Evolutionary conservation across 768 basidiomycete genomes (phyloP).

Genomic region (Arthromyces matolae): DNA sequence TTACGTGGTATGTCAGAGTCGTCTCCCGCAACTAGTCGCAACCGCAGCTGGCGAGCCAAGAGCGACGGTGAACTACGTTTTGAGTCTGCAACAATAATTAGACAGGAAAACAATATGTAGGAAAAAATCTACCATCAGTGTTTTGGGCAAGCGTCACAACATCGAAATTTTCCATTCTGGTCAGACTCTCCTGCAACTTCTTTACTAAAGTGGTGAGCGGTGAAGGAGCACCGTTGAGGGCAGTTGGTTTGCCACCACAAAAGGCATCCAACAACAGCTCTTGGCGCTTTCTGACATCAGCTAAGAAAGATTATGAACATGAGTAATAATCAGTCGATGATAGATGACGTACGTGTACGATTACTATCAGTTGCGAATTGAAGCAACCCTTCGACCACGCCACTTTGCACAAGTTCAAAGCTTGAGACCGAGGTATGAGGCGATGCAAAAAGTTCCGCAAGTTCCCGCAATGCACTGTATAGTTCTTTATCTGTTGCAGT

Average conservation of each 20-base stretch:
- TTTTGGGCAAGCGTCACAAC: constrained; percentile 86
- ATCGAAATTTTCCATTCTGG: constrained; percentile 93
- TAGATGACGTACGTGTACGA: constrained; percentile 41
- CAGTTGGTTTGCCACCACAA: constrained; percentile 47
- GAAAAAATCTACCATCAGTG: constrained; percentile 59
- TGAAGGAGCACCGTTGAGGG: constrained; percentile 42
- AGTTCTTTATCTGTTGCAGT: constrained; percentile 62
- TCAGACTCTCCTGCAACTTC: constrained; percentile 93
- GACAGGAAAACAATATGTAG: constrained; percentile 3
- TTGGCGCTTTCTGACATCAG: constrained; percentile 60
- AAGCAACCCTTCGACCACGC: constrained; percentile 83
- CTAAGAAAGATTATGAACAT: constrained; percentile 33
- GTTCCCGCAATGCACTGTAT: constrained; percentile 56
- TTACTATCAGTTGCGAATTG: constrained; percentile 72
- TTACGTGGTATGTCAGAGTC: constrained; percentile 85
- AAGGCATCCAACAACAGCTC: constrained; percentile 81
- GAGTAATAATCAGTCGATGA: not conserved
- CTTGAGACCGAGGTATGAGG: constrained; percentile 83
- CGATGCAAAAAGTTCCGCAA: constrained; percentile 79
- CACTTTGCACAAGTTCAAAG: constrained; percentile 93
- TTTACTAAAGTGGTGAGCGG: constrained; percentile 82
- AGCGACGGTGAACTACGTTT: constrained; percentile 88
- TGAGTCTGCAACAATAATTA: constrained; percentile 51
- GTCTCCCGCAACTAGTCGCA: constrained; percentile 86
- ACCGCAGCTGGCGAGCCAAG: constrained; percentile 87